These are phyloP conservation scores for Chloranthus sessilifolius DNA, from an alignment of 164 flowering plant species.

Conservation along the genomic window DNA sequence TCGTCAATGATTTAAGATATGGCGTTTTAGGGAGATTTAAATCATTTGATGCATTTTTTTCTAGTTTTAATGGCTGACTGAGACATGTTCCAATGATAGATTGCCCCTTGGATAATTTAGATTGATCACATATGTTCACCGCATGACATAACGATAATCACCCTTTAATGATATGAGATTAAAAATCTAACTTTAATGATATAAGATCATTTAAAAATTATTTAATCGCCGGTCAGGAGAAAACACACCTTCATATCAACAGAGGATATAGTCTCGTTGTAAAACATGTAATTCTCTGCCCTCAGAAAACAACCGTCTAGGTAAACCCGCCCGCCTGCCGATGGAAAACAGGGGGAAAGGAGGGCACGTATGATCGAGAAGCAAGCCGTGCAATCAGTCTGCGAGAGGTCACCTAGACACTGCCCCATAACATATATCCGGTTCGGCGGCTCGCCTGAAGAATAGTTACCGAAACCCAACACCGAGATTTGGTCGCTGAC, in stretches of 20 bases:
- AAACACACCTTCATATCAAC: background rate
- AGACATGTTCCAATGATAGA: too few species aligned
- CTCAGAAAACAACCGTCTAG: constrained; percentile 11
- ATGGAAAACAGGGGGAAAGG: constrained; percentile 3
- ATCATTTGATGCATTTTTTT: too few species aligned
- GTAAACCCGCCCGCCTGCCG: constrained; percentile 2
- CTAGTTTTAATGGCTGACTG: too few species aligned
- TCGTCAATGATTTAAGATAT: too few species aligned
- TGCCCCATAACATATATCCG: background rate
- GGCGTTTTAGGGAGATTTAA: too few species aligned
- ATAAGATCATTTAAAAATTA: too few species aligned
- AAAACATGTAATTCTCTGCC: constrained; percentile 11
- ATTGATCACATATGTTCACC: too few species aligned
- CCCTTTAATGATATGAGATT: too few species aligned
- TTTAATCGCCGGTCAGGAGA: too few species aligned
- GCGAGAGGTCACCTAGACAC: background rate
- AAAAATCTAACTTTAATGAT: too few species aligned
- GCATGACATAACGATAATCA: too few species aligned
- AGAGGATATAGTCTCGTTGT: background rate
- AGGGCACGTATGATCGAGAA: background rate
- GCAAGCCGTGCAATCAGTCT: background rate
- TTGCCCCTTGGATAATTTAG: too few species aligned
- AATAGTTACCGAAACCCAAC: background rate
- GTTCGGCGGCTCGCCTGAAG: background rate
- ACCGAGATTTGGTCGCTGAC: background rate